Evolutionary conservation across 768 basidiomycete species (phyloP), one percentile per base, ranked within the genome.

Genomic region (Mycena amicta): DNA sequence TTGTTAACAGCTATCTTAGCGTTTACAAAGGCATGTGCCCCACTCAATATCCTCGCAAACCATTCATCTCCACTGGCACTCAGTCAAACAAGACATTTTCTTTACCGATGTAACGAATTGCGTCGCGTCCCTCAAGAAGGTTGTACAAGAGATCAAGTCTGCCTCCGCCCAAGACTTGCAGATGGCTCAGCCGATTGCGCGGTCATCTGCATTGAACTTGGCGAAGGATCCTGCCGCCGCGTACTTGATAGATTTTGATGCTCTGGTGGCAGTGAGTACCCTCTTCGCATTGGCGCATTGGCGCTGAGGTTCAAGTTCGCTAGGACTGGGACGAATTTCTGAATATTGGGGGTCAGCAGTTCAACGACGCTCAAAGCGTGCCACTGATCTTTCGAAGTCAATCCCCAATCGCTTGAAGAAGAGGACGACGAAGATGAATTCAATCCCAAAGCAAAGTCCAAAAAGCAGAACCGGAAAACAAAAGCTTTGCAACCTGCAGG

Each of bases 61-160:
- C 27, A n/a, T n/a, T n/a, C n/a, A n/a, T n/a, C n/a, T n/a, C 55
- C 23, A 29, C 49, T 18, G 33, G 8, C 8, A 8, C 43, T 5
- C 56, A 93, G 91, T 91, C 62, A 93, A 93, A 70, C 88, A 93
- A 74, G 91, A 93, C 43, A 85, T 92, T 5, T 88, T 95, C 62
- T 74, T 89, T 66, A 79, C 83, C 18, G 94, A 96, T 70, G 90
- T 94, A 31, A 88, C 85, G 30, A 82, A 79, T 20, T 93, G 92
- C 66, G 91, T 89, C 62, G 77, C 85, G 37, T 80, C 88, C 12
- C 77, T 96, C 46, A 93, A 91, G 75, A 90, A 90, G 67, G 83
- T 89, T 3, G 82, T 92, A 33, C 80, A 87, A 61, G 87, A 94
- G 55, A 63, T 89, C 61, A 81, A 82, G 53, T 74, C 79, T 3